Conservation (phyloP, 2,329 filamentous ascomycete genomes). For the Chlorencoelia australis region DNA sequence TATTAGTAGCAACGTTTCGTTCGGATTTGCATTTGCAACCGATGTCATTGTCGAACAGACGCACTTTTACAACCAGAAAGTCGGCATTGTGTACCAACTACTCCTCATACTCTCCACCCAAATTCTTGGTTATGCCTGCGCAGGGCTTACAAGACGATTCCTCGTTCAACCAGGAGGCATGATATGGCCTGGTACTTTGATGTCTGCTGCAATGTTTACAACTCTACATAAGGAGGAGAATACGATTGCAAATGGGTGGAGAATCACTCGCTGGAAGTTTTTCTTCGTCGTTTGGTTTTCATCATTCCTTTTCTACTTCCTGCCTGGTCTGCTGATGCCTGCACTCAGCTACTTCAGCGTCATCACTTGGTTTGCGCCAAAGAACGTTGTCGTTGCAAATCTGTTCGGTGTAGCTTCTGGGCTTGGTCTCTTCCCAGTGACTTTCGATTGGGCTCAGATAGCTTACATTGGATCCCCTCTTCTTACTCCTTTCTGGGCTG, state of each 20-base stretch:
- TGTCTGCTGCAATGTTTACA: slow-evolving; percentile 82
- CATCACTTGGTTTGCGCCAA: slow-evolving; percentile 78
- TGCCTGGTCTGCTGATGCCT: slow-evolving; percentile 73
- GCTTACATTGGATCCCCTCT: slow-evolving; percentile 75
- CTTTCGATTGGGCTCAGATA: slow-evolving; percentile 87
- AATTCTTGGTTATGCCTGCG: slow-evolving; percentile 78
- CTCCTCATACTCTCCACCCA: slow-evolving; percentile 79
- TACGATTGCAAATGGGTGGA: slow-evolving; percentile 73
- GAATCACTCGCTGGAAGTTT: slow-evolving; percentile 72
- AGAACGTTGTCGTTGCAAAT: slow-evolving; percentile 78
- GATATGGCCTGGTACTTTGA: slow-evolving; percentile 84
- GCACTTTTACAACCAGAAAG: slow-evolving; percentile 77
- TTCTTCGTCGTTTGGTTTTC: slow-evolving; percentile 64
- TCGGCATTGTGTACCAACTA: slow-evolving; percentile 67
- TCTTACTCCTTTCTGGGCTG: slow-evolving; percentile 77
- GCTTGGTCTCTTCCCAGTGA: slow-evolving; percentile 72
- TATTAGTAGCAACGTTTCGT: slow-evolving; percentile 81
- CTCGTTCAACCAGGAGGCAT: slow-evolving; percentile 78
- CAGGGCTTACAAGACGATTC: slow-evolving; percentile 70
- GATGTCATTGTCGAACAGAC: slow-evolving; percentile 88
- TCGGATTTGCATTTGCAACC: slow-evolving; percentile 81
- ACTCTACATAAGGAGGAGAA: slow-evolving; percentile 80
- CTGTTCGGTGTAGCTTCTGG: slow-evolving; percentile 80
- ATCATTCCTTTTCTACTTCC: slow-evolving; percentile 73
- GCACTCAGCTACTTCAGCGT: slow-evolving; percentile 84